These are phyloP conservation scores for Telfairia occidentalis DNA, from an alignment of 331 rosid species.

Conservation along the genomic window DNA sequence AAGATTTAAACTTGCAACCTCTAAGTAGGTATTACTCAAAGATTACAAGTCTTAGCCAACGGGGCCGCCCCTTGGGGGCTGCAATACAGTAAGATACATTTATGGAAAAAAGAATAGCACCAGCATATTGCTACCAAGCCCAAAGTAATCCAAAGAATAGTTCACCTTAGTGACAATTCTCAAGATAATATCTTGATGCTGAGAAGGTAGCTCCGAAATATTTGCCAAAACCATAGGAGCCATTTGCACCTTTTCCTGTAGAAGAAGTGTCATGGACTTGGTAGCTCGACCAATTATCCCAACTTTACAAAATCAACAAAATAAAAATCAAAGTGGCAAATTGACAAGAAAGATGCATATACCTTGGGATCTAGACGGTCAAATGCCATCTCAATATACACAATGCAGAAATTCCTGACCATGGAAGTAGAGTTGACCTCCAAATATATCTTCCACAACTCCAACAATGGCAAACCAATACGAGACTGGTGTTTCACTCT, in stretches of 20 bases:
- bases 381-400: conserved; percentile 90
- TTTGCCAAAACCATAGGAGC: conserved; percentile 62
- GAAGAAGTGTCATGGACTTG: conserved; percentile 12
- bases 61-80: too few species aligned
- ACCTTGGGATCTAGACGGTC: conserved; percentile 65
- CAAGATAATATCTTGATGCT: conserved; percentile 85
- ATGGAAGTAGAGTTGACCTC: conserved; percentile 50
- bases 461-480: conserved; percentile 72
- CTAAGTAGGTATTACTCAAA: too few species aligned
- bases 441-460: conserved; percentile 66
- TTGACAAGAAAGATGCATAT: conserved; percentile 11
- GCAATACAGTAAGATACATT: not conserved
- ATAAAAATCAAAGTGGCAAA: not conserved
- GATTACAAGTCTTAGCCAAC: too few species aligned
- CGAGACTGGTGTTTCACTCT: conserved; percentile 80
- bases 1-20: too few species aligned
- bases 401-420: conserved; percentile 87
- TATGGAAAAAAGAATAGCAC: not conserved
- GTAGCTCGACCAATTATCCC: conserved; percentile 15
- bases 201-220: conserved; percentile 72
- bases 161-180: conserved; percentile 65
- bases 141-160: not conserved
- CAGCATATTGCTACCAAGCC: not conserved
- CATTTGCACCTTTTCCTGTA: conserved; percentile 68
- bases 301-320: conserved; percentile 8